Evolutionary conservation across 805 yeast genomes (phyloP).

Genomic region (Yarrowia divulgata): DNA sequence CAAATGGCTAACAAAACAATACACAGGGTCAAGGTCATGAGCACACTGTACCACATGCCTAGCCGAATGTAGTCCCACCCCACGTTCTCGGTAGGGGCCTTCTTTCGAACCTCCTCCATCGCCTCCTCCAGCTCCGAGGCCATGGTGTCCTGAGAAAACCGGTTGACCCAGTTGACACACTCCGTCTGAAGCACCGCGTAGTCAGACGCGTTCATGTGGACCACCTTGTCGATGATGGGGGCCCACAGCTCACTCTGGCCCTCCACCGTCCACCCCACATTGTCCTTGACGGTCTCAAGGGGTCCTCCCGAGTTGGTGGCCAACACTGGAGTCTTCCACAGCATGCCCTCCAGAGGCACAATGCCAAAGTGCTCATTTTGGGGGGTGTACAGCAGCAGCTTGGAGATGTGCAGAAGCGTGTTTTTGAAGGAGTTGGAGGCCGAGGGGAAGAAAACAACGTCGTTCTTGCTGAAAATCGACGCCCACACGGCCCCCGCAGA

Average conservation of each 20-base stretch:
- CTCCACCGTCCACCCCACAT: constrained; percentile 51
- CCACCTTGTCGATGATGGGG: constrained; percentile 47
- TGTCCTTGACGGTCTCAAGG: constrained; percentile 69
- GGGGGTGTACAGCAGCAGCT: constrained; percentile 84
- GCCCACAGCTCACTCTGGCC: constrained; percentile 50
- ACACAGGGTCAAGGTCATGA: constrained; percentile 1
- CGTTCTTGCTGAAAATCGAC: constrained; percentile 45
- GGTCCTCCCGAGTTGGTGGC: constrained; percentile 96
- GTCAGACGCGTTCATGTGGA: constrained; percentile 44
- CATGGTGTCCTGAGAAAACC: constrained; percentile 50
- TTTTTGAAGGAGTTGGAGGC: constrained; percentile 71
- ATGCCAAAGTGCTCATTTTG: constrained; percentile 94
- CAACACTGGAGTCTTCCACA: constrained; percentile 78
- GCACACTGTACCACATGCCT: constrained; percentile 12
- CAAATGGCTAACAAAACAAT: constrained; percentile 17
- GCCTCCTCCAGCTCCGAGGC: constrained; percentile 46
- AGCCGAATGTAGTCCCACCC: constrained; percentile 3
- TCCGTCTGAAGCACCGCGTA: constrained; percentile 47
- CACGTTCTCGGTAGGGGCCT: constrained; percentile 18
- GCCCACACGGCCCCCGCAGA: constrained; percentile 21
- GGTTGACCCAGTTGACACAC: constrained; percentile 46
- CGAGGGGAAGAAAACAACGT: constrained; percentile 81
- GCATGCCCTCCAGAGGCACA: constrained; percentile 96
- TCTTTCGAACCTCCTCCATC: constrained; percentile 19
- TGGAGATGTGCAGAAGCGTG: constrained; percentile 63